Percentiles rank a stretch among this genome's conserved stretches.
phyloP scores from a whole-genome alignment of 768 basidiomycete genomes.

The Dioszegia aurantiaca region DNA sequence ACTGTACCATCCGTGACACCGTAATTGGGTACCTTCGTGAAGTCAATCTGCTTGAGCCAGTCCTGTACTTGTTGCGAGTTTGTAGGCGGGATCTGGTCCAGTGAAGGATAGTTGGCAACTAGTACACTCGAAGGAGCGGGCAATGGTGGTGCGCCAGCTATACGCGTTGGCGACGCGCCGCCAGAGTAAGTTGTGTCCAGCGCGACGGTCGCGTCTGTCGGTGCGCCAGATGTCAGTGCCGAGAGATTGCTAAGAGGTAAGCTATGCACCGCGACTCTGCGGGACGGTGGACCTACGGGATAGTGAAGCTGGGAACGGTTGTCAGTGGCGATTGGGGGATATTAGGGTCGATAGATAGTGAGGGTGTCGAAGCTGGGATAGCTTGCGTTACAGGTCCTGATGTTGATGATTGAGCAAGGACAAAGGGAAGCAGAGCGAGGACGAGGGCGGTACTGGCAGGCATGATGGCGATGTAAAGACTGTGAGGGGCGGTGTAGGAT shows the following conservation, averaged over 20 bases:
- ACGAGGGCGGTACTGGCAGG: constrained; percentile 4
- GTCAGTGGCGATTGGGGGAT: constrained; percentile 24
- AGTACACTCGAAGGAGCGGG: constrained; percentile 30
- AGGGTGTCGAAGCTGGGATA: constrained; percentile 7
- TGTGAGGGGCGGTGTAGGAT: background rate
- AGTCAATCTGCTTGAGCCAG: constrained; percentile 40
- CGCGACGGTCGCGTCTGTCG: constrained; percentile 33
- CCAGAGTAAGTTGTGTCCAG: constrained; percentile 44
- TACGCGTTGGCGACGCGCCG: constrained; percentile 36
- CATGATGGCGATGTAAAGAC: constrained; percentile 3
- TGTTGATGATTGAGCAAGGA: constrained; percentile 1
- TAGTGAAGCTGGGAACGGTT: constrained; percentile 26
- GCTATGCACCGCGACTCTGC: background rate
- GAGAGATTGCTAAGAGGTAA: constrained; percentile 24
- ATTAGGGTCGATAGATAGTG: constrained; percentile 23
- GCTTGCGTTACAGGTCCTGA: constrained; percentile 16
- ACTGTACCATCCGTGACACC: constrained; percentile 40
- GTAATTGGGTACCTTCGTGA: constrained; percentile 41
- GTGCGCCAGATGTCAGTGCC: constrained; percentile 40
- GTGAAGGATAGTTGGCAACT: constrained; percentile 47
- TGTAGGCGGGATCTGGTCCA: constrained; percentile 46
- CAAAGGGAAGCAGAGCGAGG: constrained; percentile 11
- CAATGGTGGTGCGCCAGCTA: constrained; percentile 43
- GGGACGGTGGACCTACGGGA: constrained; percentile 34
- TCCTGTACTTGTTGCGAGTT: constrained; percentile 47